phyloP scores from a whole-genome alignment of 2,329 filamentous ascomycete genomes.

The Dothistroma pini region DNA sequence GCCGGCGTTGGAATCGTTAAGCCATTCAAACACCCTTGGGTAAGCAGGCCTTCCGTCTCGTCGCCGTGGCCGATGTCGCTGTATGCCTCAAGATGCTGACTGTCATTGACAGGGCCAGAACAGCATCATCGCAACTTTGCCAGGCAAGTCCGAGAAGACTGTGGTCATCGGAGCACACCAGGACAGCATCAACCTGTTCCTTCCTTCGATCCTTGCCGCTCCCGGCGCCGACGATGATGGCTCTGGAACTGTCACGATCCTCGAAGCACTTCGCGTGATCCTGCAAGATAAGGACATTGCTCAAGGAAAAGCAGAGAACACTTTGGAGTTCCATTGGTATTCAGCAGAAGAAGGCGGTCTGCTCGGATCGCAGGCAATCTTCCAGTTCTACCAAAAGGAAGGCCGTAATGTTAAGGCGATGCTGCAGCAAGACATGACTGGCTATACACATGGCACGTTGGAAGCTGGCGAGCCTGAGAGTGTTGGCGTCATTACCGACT shows the following conservation, averaged over 20 bases:
- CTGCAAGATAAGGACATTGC: slow-evolving; percentile 65
- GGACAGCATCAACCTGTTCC: slow-evolving; percentile 90
- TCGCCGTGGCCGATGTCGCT: not conserved
- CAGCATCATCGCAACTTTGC: slow-evolving; percentile 87
- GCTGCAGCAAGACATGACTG: slow-evolving; percentile 98
- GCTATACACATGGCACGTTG: slow-evolving; percentile 76
- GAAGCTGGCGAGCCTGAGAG: slow-evolving; percentile 79
- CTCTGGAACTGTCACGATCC: slow-evolving; percentile 80
- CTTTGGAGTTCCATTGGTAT: slow-evolving; percentile 96
- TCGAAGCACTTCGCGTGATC: slow-evolving; percentile 82
- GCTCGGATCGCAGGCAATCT: slow-evolving; percentile 85
- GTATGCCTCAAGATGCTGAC: not conserved
- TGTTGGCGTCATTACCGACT: slow-evolving; percentile 91
- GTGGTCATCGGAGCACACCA: slow-evolving; percentile 72
- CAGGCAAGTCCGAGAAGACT: slow-evolving; percentile 78
- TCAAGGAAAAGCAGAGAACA: slow-evolving; percentile 70
- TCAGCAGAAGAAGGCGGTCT: slow-evolving; percentile 85
- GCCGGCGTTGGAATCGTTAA: slow-evolving; percentile 71
- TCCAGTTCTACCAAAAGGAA: slow-evolving; percentile 70
- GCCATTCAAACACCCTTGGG: slow-evolving; percentile 73
- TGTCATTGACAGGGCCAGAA: slow-evolving; percentile 58
- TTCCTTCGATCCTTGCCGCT: slow-evolving; percentile 77
- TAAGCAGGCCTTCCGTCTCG: not conserved
- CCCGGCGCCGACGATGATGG: slow-evolving; percentile 96
- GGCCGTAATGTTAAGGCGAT: slow-evolving; percentile 83